phyloP scores from a whole-genome alignment of 176 grass and related monocot genomes.

The Aegilops umbellulata region DNA sequence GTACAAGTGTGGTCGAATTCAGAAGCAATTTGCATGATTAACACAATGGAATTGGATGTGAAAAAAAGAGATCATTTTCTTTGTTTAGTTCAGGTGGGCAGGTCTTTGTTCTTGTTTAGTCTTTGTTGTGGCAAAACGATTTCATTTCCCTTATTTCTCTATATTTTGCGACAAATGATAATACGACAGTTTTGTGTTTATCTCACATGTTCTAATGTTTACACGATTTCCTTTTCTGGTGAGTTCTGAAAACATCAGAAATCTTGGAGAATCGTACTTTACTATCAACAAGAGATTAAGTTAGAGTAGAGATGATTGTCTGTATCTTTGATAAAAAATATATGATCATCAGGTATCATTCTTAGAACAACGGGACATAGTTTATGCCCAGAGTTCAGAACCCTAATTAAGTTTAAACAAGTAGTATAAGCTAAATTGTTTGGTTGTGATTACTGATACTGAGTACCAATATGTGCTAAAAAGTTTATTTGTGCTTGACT shows the following conservation, averaged over 20 bases:
- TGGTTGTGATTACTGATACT: not conserved
- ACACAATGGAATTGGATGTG: not conserved
- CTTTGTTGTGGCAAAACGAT: not conserved
- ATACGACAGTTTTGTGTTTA: not conserved
- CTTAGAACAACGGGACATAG: not conserved
- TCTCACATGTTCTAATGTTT: not conserved
- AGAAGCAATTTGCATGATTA: not conserved
- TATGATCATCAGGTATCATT: not conserved
- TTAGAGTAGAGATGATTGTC: constrained; percentile 1
- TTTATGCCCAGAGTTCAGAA: not conserved
- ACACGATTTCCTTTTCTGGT: not conserved
- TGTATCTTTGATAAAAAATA: constrained; percentile 1
- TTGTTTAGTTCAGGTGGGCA: not conserved
- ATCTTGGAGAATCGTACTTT: not conserved
- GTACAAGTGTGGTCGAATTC: not conserved
- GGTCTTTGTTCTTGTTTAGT: not conserved
- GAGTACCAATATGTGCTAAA: not conserved
- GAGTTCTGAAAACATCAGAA: not conserved
- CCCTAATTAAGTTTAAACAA: constrained; percentile 8
- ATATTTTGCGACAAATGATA: not conserved
- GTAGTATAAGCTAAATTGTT: constrained; percentile 10
- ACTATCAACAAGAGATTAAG: not conserved
- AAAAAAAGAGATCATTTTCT: not conserved
- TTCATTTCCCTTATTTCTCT: not conserved
- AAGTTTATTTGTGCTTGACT: constrained; percentile 6